Percentiles rank a stretch among this genome's conserved stretches.
phyloP scores from a whole-genome alignment of 768 basidiomycete genomes.

The Dictyophora rubrovolvata region DNA sequence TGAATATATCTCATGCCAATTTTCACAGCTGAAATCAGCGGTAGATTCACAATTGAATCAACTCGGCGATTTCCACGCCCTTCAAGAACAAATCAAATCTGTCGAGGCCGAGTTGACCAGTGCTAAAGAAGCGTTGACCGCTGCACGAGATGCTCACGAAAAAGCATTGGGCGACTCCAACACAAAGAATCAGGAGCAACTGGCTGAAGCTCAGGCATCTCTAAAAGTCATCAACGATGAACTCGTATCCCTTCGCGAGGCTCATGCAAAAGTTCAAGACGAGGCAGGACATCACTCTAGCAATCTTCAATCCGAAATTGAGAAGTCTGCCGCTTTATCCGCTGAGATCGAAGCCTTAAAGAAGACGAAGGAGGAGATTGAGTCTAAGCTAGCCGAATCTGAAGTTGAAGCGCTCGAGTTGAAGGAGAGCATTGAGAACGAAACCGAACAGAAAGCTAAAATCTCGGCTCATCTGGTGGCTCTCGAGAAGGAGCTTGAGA shows the following conservation, averaged over 20 bases:
- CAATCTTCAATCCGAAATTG: slow-evolving; percentile 37
- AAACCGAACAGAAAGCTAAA: slow-evolving; percentile 48
- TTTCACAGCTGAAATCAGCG: slow-evolving; percentile 40
- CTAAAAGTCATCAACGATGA: slow-evolving; percentile 47
- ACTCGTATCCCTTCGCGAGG: slow-evolving; percentile 36
- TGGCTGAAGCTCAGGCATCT: slow-evolving; percentile 54
- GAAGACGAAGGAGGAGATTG: slow-evolving; percentile 58
- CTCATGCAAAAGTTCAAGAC: slow-evolving; percentile 39
- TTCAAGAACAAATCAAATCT: slow-evolving; percentile 40
- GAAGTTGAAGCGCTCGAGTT: slow-evolving; percentile 75
- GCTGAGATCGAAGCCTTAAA: slow-evolving; percentile 43
- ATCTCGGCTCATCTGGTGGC: slow-evolving; percentile 35
- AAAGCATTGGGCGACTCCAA: slow-evolving; percentile 35
- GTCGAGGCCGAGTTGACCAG: slow-evolving; percentile 42
- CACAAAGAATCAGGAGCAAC: slow-evolving; percentile 51
- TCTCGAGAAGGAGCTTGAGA: slow-evolving; percentile 44
- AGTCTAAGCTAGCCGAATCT: slow-evolving; percentile 64
- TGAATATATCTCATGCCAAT: neutral
- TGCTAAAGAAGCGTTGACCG: slow-evolving; percentile 44
- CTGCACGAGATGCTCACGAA: slow-evolving; percentile 36
- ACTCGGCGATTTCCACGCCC: slow-evolving; percentile 33
- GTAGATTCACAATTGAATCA: slow-evolving; percentile 33
- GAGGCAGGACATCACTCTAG: slow-evolving; percentile 36
- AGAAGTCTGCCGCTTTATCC: slow-evolving; percentile 33
- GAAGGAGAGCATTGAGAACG: slow-evolving; percentile 56